phyloP scores from a whole-genome alignment of 305 asterid species.

The Stenogyne calaminthoides region DNA sequence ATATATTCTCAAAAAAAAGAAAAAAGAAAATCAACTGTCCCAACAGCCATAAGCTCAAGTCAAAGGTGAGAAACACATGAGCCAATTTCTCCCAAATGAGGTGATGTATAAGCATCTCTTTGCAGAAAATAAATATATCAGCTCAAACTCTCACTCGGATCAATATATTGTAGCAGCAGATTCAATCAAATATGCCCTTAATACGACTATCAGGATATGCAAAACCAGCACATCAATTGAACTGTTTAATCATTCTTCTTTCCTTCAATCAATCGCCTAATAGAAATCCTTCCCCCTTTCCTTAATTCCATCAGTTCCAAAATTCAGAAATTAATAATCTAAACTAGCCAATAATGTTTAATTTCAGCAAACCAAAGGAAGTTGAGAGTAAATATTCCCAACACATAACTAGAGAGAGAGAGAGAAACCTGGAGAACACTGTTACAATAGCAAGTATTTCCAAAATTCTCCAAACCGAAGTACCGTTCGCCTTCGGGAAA shows the following conservation, averaged over 20 bases:
- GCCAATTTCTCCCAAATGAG: not conserved
- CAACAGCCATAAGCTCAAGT: not conserved
- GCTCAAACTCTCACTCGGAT: not conserved
- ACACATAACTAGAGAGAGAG: not conserved
- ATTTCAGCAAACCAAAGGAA: not conserved
- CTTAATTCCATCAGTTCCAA: not conserved
- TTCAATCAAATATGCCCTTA: not conserved
- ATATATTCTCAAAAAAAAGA: not conserved
- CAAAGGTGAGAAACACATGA: not conserved
- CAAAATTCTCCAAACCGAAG: conserved; percentile 89
- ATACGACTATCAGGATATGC: not conserved
- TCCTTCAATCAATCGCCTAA: conserved; percentile 6
- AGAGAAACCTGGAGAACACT: conserved; percentile 72
- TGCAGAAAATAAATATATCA: not conserved
- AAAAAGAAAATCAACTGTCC: conserved; percentile 4
- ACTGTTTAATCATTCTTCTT: not conserved
- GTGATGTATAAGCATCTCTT: not conserved
- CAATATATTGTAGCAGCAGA: not conserved
- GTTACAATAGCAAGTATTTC: conserved; percentile 90
- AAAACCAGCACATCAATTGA: not conserved
- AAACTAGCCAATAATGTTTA: not conserved
- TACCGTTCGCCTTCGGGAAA: conserved; percentile 92
- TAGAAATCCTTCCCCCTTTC: not conserved
- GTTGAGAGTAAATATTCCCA: no score
- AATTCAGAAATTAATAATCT: conserved; percentile 1